Evolutionary conservation across 2,329 filamentous ascomycete species (phyloP).

Genomic region (Neofusicoccum sp.): DNA sequence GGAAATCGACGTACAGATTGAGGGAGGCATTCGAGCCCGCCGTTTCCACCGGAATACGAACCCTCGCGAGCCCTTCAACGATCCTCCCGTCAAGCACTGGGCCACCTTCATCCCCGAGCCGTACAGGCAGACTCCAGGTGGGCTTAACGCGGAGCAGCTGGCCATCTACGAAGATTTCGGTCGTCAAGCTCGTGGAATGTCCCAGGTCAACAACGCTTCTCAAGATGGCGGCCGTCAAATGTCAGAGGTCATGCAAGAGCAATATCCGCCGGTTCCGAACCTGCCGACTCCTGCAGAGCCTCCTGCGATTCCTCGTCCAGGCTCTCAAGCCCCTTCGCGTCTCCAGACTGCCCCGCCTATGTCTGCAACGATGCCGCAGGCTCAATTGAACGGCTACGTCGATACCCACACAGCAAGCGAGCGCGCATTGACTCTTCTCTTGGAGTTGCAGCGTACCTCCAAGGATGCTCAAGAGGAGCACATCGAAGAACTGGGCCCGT

Average conservation of each 20-base stretch:
- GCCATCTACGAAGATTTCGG: slow-evolving; percentile 97
- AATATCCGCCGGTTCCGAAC: slow-evolving; percentile 59
- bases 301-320: slow-evolving; percentile 59
- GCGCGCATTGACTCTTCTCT: slow-evolving; percentile 53
- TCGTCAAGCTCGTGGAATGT: slow-evolving; percentile 70
- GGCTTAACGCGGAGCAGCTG: slow-evolving; percentile 87
- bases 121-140: slow-evolving; percentile 79
- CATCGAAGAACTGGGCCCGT: slow-evolving; percentile 56
- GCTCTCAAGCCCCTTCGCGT: slow-evolving; percentile 51
- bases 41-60: slow-evolving; percentile 71
- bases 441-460: slow-evolving; percentile 56
- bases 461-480: slow-evolving; percentile 58
- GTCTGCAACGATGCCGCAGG: slow-evolving; percentile 38
- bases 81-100: slow-evolving; percentile 81
- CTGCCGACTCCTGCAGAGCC: slow-evolving; percentile 62
- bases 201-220: slow-evolving; percentile 55
- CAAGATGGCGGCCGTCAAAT: slow-evolving; percentile 61
- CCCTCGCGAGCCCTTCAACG: slow-evolving; percentile 81
- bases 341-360: slow-evolving; percentile 36
- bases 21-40: slow-evolving; percentile 73
- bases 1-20: slow-evolving; percentile 93
- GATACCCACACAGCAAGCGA: slow-evolving; percentile 55
- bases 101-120: slow-evolving; percentile 91
- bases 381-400: slow-evolving; percentile 61
- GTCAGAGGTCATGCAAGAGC: slow-evolving; percentile 62